A percentile compares a stretch with the other conserved stretches of the same genome.
These are phyloP conservation scores for Dispira parvispora DNA, from an alignment of 192 early-diverging fungal species.

Conservation along the genomic window DNA sequence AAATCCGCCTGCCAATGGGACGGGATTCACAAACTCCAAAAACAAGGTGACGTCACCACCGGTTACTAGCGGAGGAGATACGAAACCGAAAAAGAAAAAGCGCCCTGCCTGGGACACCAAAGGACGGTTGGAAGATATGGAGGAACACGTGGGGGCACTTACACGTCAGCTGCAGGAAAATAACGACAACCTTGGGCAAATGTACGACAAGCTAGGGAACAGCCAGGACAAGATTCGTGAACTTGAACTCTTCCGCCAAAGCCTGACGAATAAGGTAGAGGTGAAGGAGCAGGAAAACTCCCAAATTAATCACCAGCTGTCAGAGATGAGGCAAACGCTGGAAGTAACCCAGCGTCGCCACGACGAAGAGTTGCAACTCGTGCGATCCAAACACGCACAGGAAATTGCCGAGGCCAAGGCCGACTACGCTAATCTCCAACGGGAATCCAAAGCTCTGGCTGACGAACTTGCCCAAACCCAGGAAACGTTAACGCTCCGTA, in stretches of 20 bases:
- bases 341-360: slow-evolving; percentile 24
- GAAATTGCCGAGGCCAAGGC: slow-evolving; percentile 20
- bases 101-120: slow-evolving; percentile 54
- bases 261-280: slow-evolving; percentile 32
- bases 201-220: slow-evolving; percentile 20
- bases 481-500: slow-evolving; percentile 17
- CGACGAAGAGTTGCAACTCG: slow-evolving; percentile 16
- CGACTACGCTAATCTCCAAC: slow-evolving; percentile 18
- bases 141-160: slow-evolving; percentile 24
- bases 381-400: slow-evolving; percentile 15
- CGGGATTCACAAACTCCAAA: neutral
- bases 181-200: slow-evolving; percentile 16
- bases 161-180: slow-evolving; percentile 13
- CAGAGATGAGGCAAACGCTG: slow-evolving; percentile 14
- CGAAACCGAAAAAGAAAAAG: slow-evolving; percentile 24
- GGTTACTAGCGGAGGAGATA: slow-evolving; percentile 18
- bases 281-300: slow-evolving; percentile 48
- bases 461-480: slow-evolving; percentile 17
- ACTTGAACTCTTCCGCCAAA: slow-evolving; percentile 29
- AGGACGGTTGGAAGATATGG: slow-evolving; percentile 69
- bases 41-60: neutral
- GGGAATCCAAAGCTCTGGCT: slow-evolving; percentile 17
- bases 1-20: neutral
- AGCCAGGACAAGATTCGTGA: slow-evolving; percentile 26
- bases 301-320: slow-evolving; percentile 19